These are phyloP conservation scores for Calocybe gambosa DNA, from an alignment of 1,284 basidiomycete species.

Conservation along the genomic window DNA sequence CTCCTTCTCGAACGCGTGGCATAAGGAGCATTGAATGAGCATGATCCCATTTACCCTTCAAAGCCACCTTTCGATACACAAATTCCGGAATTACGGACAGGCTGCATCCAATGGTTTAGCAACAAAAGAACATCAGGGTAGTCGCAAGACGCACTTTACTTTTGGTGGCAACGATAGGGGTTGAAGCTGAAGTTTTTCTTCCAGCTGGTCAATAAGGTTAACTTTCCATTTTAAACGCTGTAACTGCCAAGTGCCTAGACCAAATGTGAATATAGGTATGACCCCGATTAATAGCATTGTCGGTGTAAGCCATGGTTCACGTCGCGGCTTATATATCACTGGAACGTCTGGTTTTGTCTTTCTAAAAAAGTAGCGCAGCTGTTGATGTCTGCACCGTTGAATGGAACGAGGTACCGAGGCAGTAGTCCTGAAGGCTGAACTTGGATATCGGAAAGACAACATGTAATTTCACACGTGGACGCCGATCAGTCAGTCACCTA, in stretches of 20 bases:
- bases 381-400: constrained; percentile 3
- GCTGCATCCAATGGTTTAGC: constrained; percentile 29
- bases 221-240: constrained; percentile 95
- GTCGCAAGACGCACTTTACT: constrained; percentile 70
- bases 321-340: constrained; percentile 48
- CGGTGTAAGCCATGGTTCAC: constrained; percentile 58
- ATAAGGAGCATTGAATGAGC: constrained; percentile 76
- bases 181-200: constrained; percentile 80
- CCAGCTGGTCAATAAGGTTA: constrained; percentile 88
- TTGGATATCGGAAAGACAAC: constrained; percentile 11
- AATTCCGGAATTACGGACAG: constrained; percentile 79
- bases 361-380: constrained; percentile 6
- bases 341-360: constrained; percentile 27
- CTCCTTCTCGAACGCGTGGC: constrained; percentile 85
- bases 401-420: constrained; percentile 1
- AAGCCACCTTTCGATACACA: constrained; percentile 74
- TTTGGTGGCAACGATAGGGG: constrained; percentile 78
- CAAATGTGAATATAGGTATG: constrained; percentile 88
- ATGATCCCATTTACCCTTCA: constrained; percentile 78
- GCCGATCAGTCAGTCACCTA: constrained; percentile 6
- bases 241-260: constrained; percentile 92
- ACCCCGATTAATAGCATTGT: constrained; percentile 78
- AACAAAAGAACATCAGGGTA: constrained; percentile 13
- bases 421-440: constrained; percentile 2
- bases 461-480: constrained; percentile 14